A percentile compares a stretch with the other conserved stretches of the same genome.
phyloP scores from a whole-genome alignment of 257 asterid species.

The Solanum acaule region DNA sequence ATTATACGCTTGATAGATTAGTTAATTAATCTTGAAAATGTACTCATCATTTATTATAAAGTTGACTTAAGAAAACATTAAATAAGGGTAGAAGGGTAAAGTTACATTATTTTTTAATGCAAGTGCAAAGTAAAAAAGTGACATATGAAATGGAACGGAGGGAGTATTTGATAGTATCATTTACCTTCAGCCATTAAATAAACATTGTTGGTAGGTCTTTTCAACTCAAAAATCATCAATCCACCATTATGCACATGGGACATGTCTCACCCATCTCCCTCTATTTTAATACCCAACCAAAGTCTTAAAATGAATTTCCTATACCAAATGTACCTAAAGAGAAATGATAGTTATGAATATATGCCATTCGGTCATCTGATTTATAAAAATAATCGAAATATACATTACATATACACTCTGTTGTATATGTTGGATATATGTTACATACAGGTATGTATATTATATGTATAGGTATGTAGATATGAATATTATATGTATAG shows the following conservation, averaged over 20 bases:
- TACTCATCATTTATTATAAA: no score
- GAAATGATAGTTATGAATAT: background rate
- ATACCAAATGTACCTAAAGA: background rate
- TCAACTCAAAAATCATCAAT: background rate
- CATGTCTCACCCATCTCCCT: background rate
- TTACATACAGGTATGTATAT: background rate
- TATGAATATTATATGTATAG: background rate
- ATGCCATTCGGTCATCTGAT: background rate
- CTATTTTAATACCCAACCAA: background rate
- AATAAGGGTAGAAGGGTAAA: no score
- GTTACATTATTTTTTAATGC: no score
- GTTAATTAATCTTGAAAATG: no score
- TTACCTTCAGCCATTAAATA: background rate
- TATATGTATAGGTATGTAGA: background rate
- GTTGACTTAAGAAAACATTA: no score
- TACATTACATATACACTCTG: background rate
- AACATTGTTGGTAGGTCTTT: background rate
- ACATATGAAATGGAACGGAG: no score
- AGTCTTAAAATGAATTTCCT: background rate
- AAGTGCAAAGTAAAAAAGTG: no score
- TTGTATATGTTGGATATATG: background rate
- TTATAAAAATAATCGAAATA: background rate
- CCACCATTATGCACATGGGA: background rate
- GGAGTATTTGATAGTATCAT: background rate
- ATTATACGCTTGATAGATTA: no score